These are phyloP conservation scores for Malassezia brasiliensis DNA, from an alignment of 1,284 basidiomycete genomes.

Conservation along the genomic window DNA sequence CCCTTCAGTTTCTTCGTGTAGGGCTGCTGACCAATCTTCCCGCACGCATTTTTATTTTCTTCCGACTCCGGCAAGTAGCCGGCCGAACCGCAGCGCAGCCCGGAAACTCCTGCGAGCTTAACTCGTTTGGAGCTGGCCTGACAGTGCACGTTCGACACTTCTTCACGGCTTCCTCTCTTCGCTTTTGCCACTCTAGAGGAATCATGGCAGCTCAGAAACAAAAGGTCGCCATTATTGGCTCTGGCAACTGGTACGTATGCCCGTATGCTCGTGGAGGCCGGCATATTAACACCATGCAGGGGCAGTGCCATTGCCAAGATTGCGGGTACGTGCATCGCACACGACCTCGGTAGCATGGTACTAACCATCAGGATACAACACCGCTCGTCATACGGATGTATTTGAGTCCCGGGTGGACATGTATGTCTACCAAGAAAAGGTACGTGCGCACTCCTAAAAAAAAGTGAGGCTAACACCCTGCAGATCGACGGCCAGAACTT, in stretches of 20 bases:
- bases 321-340: slow-evolving; percentile 40
- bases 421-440: slow-evolving; percentile 43
- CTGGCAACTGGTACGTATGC: slow-evolving; percentile 41
- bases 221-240: slow-evolving; percentile 55
- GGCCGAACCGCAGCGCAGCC: not conserved
- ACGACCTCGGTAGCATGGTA: not conserved
- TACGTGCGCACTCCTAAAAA: slow-evolving; percentile 1
- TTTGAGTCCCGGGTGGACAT: slow-evolving; percentile 38
- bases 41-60: not conserved
- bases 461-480: not conserved
- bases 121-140: not conserved
- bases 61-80: not conserved
- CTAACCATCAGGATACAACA: slow-evolving; percentile 46
- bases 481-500: slow-evolving; percentile 54
- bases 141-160: not conserved
- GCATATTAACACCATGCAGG: slow-evolving; percentile 31
- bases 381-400: slow-evolving; percentile 49
- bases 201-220: slow-evolving; percentile 49
- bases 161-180: not conserved
- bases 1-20: not conserved
- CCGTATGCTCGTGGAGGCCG: not conserved
- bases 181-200: not conserved
- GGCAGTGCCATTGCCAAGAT: slow-evolving; percentile 56
- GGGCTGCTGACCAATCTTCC: not conserved
- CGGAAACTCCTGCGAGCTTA: not conserved